phyloP scores from a whole-genome alignment of 2,329 filamentous ascomycete genomes.

The Arthrobotrys conoides region DNA sequence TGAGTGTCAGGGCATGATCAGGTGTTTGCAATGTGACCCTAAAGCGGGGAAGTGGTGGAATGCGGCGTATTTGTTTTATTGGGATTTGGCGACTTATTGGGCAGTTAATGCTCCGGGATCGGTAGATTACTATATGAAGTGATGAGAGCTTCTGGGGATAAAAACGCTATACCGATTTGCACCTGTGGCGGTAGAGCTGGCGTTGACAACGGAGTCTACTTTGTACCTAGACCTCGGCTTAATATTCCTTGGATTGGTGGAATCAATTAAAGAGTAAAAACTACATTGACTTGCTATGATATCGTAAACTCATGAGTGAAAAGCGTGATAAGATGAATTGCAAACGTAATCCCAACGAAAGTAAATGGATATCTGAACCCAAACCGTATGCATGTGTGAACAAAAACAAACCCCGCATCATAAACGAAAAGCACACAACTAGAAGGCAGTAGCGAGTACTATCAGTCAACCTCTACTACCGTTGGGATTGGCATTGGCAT shows the following conservation, averaged over 20 bases:
- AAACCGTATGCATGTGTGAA: constrained; percentile 12
- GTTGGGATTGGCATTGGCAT: no score
- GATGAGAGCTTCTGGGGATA: not conserved
- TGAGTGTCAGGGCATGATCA: constrained; percentile 23
- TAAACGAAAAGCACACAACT: not conserved
- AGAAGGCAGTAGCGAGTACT: not conserved
- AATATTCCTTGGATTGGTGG: not conserved
- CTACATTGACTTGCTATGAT: constrained; percentile 7
- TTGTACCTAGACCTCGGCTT: not conserved
- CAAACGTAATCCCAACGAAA: constrained; percentile 9
- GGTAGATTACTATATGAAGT: constrained; percentile 22
- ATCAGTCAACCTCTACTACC: constrained; percentile 19
- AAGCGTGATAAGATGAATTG: not conserved
- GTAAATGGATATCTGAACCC: constrained; percentile 17
- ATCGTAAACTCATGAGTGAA: constrained; percentile 1
- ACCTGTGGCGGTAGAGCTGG: not conserved
- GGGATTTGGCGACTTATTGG: constrained; percentile 36
- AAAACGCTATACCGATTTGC: not conserved
- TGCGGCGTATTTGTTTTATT: constrained; percentile 27
- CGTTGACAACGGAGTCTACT: not conserved
- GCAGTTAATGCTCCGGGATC: constrained; percentile 5
- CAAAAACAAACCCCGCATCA: not conserved
- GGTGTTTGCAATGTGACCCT: constrained; percentile 22
- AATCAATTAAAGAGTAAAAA: constrained; percentile 12
- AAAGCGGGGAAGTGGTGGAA: constrained; percentile 31